Conservation (phyloP, 805 yeast species). For the Priceomyces fermenticarens region DNA sequence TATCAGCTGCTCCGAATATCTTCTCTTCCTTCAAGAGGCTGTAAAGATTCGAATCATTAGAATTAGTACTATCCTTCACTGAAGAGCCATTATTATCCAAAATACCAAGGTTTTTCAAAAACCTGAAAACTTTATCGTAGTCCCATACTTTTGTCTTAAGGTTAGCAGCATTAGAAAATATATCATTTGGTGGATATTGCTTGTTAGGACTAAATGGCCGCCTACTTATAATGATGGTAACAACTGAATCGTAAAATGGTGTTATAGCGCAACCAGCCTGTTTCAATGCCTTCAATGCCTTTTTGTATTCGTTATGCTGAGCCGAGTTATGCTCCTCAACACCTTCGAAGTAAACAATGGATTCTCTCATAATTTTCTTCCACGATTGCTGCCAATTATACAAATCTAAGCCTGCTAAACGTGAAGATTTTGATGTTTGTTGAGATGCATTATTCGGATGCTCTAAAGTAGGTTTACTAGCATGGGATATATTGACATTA, state of each 20-base stretch:
- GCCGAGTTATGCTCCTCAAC: conserved; percentile 34
- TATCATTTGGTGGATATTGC: conserved; percentile 53
- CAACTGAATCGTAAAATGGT: conserved; percentile 50
- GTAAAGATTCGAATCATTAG: conserved; percentile 15
- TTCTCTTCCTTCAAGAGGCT: conserved; percentile 80
- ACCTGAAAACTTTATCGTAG: conserved; percentile 78
- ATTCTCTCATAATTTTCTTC: conserved; percentile 57
- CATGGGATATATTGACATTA: too few relatives aligned
- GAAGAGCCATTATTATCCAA: conserved; percentile 25
- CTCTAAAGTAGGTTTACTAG: conserved; percentile 7
- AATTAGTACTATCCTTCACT: conserved; percentile 4
- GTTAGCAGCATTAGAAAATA: conserved; percentile 59
- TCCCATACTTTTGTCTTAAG: conserved; percentile 81
- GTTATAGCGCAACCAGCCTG: conserved; percentile 48
- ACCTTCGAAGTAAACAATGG: conserved; percentile 62
- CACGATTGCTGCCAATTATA: conserved; percentile 64
- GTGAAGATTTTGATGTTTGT: conserved; percentile 11
- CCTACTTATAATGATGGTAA: conserved; percentile 75
- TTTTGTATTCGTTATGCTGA: conserved; percentile 37
- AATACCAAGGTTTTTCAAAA: conserved; percentile 60
- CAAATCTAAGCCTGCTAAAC: conserved; percentile 46
- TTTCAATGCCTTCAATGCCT: conserved; percentile 42
- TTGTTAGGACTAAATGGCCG: conserved; percentile 44
- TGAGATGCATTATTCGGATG: conserved; percentile 2
- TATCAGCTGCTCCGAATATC: conserved; percentile 79